phyloP scores from a whole-genome alignment of 179 eudicot genomes.

The Silene noctiflora region DNA sequence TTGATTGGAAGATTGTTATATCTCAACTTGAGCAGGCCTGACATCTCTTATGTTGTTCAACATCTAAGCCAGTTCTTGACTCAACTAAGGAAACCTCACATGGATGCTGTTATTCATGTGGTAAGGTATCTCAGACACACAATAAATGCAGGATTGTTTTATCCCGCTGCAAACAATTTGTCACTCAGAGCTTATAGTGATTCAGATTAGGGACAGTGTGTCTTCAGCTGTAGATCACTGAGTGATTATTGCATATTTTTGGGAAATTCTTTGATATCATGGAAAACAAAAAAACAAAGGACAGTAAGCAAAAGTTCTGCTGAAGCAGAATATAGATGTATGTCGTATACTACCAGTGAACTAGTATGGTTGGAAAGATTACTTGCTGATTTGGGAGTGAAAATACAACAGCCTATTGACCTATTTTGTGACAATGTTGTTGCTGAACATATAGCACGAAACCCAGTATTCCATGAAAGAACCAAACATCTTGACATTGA shows the following conservation, averaged over 20 bases:
- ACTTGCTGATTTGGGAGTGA: neutral
- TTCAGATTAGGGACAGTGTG: neutral
- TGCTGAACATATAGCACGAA: neutral
- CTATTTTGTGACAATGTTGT: neutral
- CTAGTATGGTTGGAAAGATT: neutral
- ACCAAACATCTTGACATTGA: too few species aligned
- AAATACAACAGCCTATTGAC: neutral
- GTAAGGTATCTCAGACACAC: neutral
- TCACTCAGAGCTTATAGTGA: neutral
- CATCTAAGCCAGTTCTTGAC: neutral
- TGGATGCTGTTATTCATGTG: neutral
- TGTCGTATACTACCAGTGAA: too few species aligned
- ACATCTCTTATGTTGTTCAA: neutral
- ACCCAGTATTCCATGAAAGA: too few species aligned
- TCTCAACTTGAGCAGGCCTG: neutral
- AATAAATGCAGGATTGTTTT: too few species aligned
- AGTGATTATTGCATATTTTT: neutral
- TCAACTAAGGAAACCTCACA: neutral
- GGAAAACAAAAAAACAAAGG: too few species aligned
- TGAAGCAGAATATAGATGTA: too few species aligned
- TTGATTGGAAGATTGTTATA: neutral
- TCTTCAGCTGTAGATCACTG: neutral
- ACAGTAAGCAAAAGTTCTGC: too few species aligned
- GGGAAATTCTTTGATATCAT: too few species aligned
- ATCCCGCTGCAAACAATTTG: neutral